phyloP scores from a whole-genome alignment of 2,329 filamentous ascomycete genomes.

The Pseudopyrenochaeta lycopersici region DNA sequence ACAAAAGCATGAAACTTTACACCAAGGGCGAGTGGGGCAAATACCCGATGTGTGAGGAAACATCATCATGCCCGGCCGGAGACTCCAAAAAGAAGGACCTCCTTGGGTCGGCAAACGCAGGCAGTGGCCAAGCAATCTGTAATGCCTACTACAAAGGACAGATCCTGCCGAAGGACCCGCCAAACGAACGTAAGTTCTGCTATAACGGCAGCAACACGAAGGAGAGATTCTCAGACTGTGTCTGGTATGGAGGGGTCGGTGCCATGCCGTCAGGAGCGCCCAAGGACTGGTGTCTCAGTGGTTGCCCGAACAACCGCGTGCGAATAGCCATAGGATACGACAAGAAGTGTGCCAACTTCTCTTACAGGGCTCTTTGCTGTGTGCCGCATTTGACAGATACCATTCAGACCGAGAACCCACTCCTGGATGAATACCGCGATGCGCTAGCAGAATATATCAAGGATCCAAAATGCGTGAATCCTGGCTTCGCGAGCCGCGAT shows the following conservation, averaged over 20 bases:
- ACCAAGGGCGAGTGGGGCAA: constrained; percentile 11
- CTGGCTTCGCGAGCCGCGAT: constrained; percentile 1
- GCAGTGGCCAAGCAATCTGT: constrained; percentile 2
- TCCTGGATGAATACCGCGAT: constrained; percentile 8
- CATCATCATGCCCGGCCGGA: constrained; percentile 2
- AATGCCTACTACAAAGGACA: constrained; percentile 9
- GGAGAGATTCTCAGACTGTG: constrained; percentile 8
- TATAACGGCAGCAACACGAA: constrained; percentile 7
- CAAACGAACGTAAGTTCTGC: constrained; percentile 10
- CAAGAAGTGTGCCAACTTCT: constrained; percentile 6
- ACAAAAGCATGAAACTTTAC: constrained; percentile 8
- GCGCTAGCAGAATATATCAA: constrained; percentile 8
- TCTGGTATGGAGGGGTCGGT: constrained; percentile 7
- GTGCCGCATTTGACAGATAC: constrained; percentile 5
- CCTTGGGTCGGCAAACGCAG: neutral
- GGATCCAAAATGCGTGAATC: constrained; percentile 3
- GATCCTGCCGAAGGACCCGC: constrained; percentile 2
- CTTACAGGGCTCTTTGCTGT: constrained; percentile 10
- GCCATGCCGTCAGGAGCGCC: constrained; percentile 4
- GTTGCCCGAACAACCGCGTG: constrained; percentile 9
- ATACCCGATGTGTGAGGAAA: constrained; percentile 6
- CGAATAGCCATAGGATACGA: constrained; percentile 6
- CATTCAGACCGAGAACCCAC: constrained; percentile 11
- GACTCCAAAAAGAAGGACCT: constrained; percentile 3
- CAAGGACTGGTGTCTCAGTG: constrained; percentile 10